Percentiles rank a stretch among this genome's conserved stretches.
These are phyloP conservation scores for Diaporthe aspalathi DNA, from an alignment of 2,329 filamentous ascomycete genomes.

Conservation along the genomic window DNA sequence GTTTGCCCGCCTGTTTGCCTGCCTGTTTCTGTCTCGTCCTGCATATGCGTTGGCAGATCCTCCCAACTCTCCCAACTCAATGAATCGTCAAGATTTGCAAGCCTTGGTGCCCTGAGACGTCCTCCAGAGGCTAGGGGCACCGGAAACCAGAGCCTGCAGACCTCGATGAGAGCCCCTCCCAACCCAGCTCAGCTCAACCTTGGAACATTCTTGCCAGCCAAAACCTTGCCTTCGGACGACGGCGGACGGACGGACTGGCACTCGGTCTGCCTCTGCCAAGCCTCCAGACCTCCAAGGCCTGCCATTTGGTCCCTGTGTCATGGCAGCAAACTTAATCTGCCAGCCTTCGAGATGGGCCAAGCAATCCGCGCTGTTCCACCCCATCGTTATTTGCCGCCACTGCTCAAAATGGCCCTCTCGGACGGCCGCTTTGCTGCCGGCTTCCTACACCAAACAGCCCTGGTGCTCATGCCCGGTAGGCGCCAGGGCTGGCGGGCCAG, in stretches of 20 bases:
- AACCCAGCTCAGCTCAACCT: slow-evolving; percentile 8
- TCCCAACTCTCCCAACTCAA: slow-evolving; percentile 18
- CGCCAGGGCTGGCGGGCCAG: neutral
- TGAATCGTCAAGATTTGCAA: slow-evolving; percentile 26
- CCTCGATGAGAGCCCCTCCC: slow-evolving; percentile 12
- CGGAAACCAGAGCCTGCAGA: slow-evolving; percentile 22
- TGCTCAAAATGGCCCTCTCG: neutral
- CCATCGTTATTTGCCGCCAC: neutral
- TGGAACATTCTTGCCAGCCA: slow-evolving; percentile 12
- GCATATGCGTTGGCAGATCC: slow-evolving; percentile 28
- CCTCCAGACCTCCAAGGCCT: neutral
- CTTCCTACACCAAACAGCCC: neutral
- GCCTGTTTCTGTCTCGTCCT: slow-evolving; percentile 12
- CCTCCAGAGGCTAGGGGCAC: slow-evolving; percentile 24
- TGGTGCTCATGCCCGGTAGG: neutral
- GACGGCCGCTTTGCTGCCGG: slow-evolving; percentile 7
- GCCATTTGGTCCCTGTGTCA: slow-evolving; percentile 25
- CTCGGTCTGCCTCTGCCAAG: slow-evolving; percentile 7
- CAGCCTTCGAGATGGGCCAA: slow-evolving; percentile 27
- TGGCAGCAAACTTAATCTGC: slow-evolving; percentile 21
- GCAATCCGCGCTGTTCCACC: slow-evolving; percentile 5
- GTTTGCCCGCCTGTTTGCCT: neutral
- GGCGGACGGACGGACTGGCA: slow-evolving; percentile 16
- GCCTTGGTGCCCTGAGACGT: slow-evolving; percentile 20
- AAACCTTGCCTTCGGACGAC: slow-evolving; percentile 33